phyloP scores from a whole-genome alignment of 169 alveolate species.

The Plasmodium berghei region DNA sequence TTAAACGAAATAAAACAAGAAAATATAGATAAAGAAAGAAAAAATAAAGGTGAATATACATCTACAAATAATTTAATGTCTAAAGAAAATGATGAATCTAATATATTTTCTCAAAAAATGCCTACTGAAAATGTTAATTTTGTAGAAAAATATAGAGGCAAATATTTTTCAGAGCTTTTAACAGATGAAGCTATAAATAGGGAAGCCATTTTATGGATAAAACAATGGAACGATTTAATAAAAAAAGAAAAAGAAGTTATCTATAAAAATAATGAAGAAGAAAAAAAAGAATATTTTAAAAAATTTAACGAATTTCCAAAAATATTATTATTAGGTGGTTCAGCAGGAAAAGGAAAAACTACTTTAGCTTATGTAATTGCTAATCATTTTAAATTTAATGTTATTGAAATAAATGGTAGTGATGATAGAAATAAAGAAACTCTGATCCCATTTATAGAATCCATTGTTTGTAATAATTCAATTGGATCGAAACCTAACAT shows the following conservation, averaged over 20 bases:
- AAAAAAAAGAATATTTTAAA: slow-evolving; percentile 2
- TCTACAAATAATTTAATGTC: not conserved
- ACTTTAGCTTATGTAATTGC: slow-evolving; percentile 92
- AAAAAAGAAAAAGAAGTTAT: slow-evolving; percentile 2
- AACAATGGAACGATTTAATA: slow-evolving; percentile 73
- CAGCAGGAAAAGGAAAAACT: slow-evolving; percentile 98
- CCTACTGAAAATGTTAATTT: not conserved
- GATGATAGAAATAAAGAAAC: slow-evolving; percentile 94
- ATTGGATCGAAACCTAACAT: slow-evolving; percentile 83
- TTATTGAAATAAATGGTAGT: slow-evolving; percentile 96
- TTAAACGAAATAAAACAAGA: slow-evolving; percentile 41
- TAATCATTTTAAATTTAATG: slow-evolving; percentile 92
- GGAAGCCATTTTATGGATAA: slow-evolving; percentile 80
- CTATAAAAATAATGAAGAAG: slow-evolving; percentile 13
- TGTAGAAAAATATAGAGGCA: slow-evolving; percentile 80
- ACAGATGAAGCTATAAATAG: slow-evolving; percentile 82
- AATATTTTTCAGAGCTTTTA: slow-evolving; percentile 83
- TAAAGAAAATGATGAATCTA: too few species aligned
- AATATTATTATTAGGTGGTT: slow-evolving; percentile 92
- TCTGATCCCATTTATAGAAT: slow-evolving; percentile 80
- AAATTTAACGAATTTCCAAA: slow-evolving; percentile 72
- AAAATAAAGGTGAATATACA: not conserved
- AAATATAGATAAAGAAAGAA: not conserved
- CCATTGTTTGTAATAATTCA: slow-evolving; percentile 82
- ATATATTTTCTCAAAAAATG: not conserved